Evolutionary conservation across 306 rosid species (phyloP).

Genomic region (Cucumis hystrix): DNA sequence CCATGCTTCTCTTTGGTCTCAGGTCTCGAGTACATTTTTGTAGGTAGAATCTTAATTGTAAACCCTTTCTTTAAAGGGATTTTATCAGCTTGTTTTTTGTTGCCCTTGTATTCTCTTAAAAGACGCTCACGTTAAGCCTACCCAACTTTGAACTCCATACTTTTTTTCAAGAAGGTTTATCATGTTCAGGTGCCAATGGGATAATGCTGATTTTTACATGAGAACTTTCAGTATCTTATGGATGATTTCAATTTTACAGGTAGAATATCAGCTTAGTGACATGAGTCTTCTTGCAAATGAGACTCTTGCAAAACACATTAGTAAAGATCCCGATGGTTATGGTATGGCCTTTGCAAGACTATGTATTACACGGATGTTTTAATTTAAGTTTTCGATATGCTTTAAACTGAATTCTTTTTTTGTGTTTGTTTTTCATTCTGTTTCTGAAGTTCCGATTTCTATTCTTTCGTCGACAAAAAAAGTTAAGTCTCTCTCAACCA

Average conservation of each 20-base stretch:
- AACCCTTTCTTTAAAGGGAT: no score
- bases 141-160: neutral
- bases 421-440: conserved; percentile 1
- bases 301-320: conserved; percentile 54
- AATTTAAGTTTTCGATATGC: neutral
- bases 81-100: no score
- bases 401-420: neutral
- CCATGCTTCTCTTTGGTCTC: no score
- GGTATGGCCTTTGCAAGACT: conserved; percentile 32
- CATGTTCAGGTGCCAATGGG: neutral
- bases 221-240: neutral
- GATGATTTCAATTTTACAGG: conserved; percentile 26
- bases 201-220: neutral
- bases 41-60: no score
- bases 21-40: no score
- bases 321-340: conserved; percentile 88
- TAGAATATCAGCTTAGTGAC: conserved; percentile 83
- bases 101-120: neutral
- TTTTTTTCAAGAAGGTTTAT: neutral
- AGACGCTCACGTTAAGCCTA: neutral
- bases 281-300: conserved; percentile 89
- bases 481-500: conserved; percentile 52
- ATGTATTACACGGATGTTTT: neutral
- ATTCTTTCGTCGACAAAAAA: conserved; percentile 67
- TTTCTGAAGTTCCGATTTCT: conserved; percentile 50